Percentiles rank a stretch among this genome's conserved stretches.
These are phyloP conservation scores for Trichophyton mentagrophytes DNA, from an alignment of 2,329 filamentous ascomycete genomes.

Conservation along the genomic window DNA sequence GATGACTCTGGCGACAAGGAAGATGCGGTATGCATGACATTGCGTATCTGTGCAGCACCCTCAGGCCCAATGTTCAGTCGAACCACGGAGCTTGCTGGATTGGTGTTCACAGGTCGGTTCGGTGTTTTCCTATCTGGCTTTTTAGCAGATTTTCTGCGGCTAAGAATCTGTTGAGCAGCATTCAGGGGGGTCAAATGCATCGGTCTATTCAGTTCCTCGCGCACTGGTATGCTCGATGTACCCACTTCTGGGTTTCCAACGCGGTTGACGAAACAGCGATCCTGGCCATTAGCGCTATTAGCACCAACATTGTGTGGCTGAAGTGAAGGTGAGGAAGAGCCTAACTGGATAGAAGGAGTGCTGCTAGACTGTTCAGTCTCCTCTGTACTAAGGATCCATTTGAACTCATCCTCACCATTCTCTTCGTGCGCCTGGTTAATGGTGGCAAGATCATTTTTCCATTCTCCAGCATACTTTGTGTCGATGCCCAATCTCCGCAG, in stretches of 20 bases:
- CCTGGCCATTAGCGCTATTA: background rate
- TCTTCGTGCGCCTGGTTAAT: slow-evolving; percentile 8
- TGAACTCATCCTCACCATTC: slow-evolving; percentile 12
- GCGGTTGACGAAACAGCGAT: slow-evolving; percentile 11
- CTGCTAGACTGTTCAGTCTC: slow-evolving; percentile 2
- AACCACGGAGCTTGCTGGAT: slow-evolving; percentile 11
- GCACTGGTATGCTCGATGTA: background rate
- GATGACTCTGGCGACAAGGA: background rate
- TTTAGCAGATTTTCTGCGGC: slow-evolving; percentile 5
- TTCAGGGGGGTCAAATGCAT: slow-evolving; percentile 3
- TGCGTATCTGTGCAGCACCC: slow-evolving; percentile 16
- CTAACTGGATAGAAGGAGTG: background rate
- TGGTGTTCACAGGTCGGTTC: background rate
- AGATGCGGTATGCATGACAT: background rate
- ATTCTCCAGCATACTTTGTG: slow-evolving; percentile 22
- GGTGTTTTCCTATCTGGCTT: background rate
- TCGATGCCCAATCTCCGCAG: slow-evolving; percentile 21
- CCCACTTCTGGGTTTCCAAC: background rate
- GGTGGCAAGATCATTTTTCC: slow-evolving; percentile 19
- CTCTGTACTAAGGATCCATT: slow-evolving; percentile 8
- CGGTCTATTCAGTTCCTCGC: background rate
- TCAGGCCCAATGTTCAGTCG: slow-evolving; percentile 16
- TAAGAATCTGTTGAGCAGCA: slow-evolving; percentile 9
- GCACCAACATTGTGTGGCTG: background rate
- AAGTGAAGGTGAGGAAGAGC: background rate